Conservation (phyloP, 1,139 yeast species). For the Sugiyamaella japonica region DNA sequence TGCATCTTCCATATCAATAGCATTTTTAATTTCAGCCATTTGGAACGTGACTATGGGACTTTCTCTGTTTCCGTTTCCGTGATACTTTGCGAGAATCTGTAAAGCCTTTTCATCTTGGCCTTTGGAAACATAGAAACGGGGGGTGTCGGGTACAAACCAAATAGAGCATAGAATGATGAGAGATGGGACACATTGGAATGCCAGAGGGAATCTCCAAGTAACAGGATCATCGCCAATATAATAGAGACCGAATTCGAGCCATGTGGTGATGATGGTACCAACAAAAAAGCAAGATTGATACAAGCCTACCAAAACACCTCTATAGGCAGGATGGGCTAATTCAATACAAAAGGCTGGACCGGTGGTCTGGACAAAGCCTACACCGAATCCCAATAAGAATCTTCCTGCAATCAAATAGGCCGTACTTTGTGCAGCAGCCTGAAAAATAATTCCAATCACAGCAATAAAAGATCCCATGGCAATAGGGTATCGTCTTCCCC, state of each 20-base stretch:
- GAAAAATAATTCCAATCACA: constrained; percentile 33
- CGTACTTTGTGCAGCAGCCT: constrained; percentile 28
- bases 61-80: constrained; percentile 20
- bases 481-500: constrained; percentile 23
- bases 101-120: constrained; percentile 66
- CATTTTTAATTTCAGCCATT: constrained; percentile 19
- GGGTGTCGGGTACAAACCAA: constrained; percentile 84
- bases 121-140: constrained; percentile 78
- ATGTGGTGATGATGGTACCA: constrained; percentile 56
- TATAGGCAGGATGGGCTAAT: constrained; percentile 42
- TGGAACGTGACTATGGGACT: constrained; percentile 19
- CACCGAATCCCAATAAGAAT: constrained; percentile 31
- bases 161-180: constrained; percentile 51
- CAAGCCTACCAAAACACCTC: constrained; percentile 45
- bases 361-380: constrained; percentile 26
- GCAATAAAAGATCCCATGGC: constrained; percentile 32
- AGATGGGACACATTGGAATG: constrained; percentile 44
- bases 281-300: constrained; percentile 54
- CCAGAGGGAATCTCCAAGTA: constrained; percentile 36
- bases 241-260: constrained; percentile 23
- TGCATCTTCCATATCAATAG: constrained; percentile 18
- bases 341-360: constrained; percentile 27
- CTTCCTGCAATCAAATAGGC: constrained; percentile 23
- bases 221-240: constrained; percentile 18
- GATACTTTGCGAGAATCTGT: constrained; percentile 53